Percentiles rank a stretch among this genome's conserved stretches.
Evolutionary conservation across 306 rosid species (phyloP).

Genomic region (Trifolium subterraneum): DNA sequence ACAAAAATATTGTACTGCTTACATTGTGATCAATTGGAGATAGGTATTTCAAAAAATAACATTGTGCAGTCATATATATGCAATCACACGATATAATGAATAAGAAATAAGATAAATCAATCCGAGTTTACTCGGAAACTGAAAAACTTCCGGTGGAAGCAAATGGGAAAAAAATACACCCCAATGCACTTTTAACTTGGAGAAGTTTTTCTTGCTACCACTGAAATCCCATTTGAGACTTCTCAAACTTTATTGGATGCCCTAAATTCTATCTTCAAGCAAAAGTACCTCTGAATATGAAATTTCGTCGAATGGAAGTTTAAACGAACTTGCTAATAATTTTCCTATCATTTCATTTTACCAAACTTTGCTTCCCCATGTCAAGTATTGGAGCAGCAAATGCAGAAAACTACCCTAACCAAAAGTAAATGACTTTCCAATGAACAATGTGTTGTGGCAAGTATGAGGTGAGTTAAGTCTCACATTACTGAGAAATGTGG

Average conservation of each 20-base stretch:
- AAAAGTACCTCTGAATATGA: background rate
- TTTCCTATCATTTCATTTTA: background rate
- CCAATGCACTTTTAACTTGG: background rate
- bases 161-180: background rate
- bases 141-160: too few species aligned
- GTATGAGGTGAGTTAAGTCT: too few species aligned
- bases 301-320: background rate
- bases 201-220: background rate
- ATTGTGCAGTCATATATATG: background rate
- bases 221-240: background rate
- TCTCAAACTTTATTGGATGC: background rate
- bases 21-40: slow-evolving; percentile 9
- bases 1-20: background rate
- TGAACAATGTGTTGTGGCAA: too few species aligned
- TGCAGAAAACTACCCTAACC: background rate
- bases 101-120: too few species aligned
- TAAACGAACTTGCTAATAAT: background rate
- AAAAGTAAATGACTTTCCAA: slow-evolving; percentile 24
- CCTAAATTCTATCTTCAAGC: background rate
- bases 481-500: too few species aligned
- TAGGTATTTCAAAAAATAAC: slow-evolving; percentile 11
- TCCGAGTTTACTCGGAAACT: too few species aligned
- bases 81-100: background rate
- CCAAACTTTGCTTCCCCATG: background rate
- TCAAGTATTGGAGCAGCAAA: background rate